phyloP scores from a whole-genome alignment of 1,139 yeast species.

The Suhomyces bokatorum region DNA sequence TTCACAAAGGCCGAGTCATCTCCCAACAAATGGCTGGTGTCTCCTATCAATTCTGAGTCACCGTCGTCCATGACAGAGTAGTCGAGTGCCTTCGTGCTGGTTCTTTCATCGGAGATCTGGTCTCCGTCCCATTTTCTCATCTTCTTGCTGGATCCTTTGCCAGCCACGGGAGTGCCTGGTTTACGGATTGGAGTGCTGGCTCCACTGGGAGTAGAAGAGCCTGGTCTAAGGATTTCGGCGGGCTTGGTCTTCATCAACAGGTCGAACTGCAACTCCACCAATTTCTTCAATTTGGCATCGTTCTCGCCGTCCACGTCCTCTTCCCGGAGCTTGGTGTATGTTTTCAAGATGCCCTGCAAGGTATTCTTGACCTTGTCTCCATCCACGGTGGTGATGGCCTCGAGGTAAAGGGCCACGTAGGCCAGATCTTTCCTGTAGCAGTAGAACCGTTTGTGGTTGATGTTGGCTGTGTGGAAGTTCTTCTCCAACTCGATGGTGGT shows the following conservation, averaged over 20 bases:
- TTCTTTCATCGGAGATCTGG: constrained; percentile 13
- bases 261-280: constrained; percentile 43
- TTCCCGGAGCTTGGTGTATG: constrained; percentile 32
- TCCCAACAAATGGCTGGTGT: constrained; percentile 24
- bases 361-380: constrained; percentile 40
- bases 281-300: constrained; percentile 28
- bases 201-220: constrained; percentile 13
- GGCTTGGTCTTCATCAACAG: constrained; percentile 33
- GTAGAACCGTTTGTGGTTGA: constrained; percentile 41
- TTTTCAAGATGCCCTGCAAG: constrained; percentile 37
- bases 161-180: constrained; percentile 13
- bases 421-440: constrained; percentile 29
- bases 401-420: constrained; percentile 44
- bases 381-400: constrained; percentile 42
- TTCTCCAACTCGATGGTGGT: constrained; percentile 34
- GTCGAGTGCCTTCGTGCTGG: constrained; percentile 31
- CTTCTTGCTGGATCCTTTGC: constrained; percentile 25
- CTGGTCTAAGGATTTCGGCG: constrained; percentile 11
- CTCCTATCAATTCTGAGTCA: constrained; percentile 51
- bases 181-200: constrained; percentile 20
- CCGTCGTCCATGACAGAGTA: constrained; percentile 30
- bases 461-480: constrained; percentile 35
- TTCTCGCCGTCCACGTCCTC: constrained; percentile 17
- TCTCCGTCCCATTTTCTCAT: constrained; percentile 52
- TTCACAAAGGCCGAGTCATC: constrained; percentile 38